Evolutionary conservation across 768 basidiomycete genomes (phyloP).

Genomic region (Lentinula aciculospora): DNA sequence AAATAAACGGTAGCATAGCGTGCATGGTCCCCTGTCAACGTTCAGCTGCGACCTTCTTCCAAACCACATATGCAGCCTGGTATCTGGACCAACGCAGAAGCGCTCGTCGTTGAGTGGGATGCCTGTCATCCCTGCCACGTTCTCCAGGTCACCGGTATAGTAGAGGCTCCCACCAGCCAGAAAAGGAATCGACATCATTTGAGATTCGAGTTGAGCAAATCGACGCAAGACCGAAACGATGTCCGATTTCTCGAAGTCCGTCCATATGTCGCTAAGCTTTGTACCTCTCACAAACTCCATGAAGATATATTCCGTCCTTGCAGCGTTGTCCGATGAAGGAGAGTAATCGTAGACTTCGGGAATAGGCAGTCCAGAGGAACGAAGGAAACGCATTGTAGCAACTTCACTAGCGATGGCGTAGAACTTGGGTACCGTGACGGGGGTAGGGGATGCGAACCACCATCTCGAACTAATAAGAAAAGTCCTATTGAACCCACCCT

Average conservation of each 20-base stretch:
- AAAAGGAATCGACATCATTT: constrained; percentile 41
- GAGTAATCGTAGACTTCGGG: constrained; percentile 39
- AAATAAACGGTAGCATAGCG: constrained; percentile 27
- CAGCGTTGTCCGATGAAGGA: constrained; percentile 30
- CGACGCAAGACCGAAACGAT: constrained; percentile 37
- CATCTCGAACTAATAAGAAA: constrained; percentile 34
- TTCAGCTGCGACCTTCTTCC: constrained; percentile 45
- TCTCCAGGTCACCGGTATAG: constrained; percentile 39
- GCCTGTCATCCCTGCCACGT: constrained; percentile 24
- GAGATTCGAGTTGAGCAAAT: constrained; percentile 39
- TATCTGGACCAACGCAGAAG: constrained; percentile 44
- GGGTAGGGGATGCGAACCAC: constrained; percentile 39
- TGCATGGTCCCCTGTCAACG: constrained; percentile 49
- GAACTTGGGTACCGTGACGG: constrained; percentile 27
- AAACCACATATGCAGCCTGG: constrained; percentile 38
- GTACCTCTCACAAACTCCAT: constrained; percentile 39
- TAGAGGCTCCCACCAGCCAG: constrained; percentile 50
- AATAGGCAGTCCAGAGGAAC: constrained; percentile 31
- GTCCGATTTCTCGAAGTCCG: constrained; percentile 27
- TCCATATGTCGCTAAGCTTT: constrained; percentile 35
- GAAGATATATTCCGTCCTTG: constrained; percentile 38
- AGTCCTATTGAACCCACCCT: constrained; percentile 36
- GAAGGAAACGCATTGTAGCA: constrained; percentile 37
- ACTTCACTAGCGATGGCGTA: constrained; percentile 39
- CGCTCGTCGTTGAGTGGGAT: constrained; percentile 31